Base-by-base conservation (phyloP, 805 yeast genomes). In the Yamadazyma akitaensis region DNA sequence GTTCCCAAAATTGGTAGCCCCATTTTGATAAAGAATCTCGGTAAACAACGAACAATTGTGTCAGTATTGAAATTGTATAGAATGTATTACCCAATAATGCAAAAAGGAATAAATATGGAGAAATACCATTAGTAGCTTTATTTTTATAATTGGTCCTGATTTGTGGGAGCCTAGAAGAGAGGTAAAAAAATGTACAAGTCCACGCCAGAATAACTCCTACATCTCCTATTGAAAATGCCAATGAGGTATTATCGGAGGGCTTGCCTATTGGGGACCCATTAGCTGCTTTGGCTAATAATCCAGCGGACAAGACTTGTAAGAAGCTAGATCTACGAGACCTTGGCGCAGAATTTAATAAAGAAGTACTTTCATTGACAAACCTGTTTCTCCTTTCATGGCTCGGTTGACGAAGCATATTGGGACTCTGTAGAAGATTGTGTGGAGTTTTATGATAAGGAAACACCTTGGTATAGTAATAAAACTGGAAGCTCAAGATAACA, bases 401-500 rank as follows among this genome's bases (percentile, higher is more conserved):
- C 30, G 39, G 4, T 53, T 46, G 3, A 28, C 64, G 42, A 49
- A 65, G 46, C 70, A 63, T 63, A 44, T 64, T 56, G 9, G 74
- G 73, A 44, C 71, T 66, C 48, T 67, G 71, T 24, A 68, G 51
- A 50, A 68, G 55, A 50, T 68, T 67, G 52, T 67, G 72, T 41
- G 66, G 73, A 8, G 61, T 70, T 43, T 36, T 75, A 69, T 70
- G 70, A 12, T 53, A 44, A 47, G 70, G 67, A 46, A 70, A 75
- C 21, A 75, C 61, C 42, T 55, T 53, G n/a, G 78, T 70, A 63
- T 89, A 91, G 64, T 87, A 82, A 63, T 80, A 77, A 61, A 75
- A 90, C 62, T 91, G 97, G 3, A 76, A 72, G 40, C 82, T 73
- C 25, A 91, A 70, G 10, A 88, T 68, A 19, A 76, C 44, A 64